Percentiles rank a stretch among this genome's conserved stretches.
Conservation (phyloP, 2,329 filamentous ascomycete species). For the Spiromastix sp. region DNA sequence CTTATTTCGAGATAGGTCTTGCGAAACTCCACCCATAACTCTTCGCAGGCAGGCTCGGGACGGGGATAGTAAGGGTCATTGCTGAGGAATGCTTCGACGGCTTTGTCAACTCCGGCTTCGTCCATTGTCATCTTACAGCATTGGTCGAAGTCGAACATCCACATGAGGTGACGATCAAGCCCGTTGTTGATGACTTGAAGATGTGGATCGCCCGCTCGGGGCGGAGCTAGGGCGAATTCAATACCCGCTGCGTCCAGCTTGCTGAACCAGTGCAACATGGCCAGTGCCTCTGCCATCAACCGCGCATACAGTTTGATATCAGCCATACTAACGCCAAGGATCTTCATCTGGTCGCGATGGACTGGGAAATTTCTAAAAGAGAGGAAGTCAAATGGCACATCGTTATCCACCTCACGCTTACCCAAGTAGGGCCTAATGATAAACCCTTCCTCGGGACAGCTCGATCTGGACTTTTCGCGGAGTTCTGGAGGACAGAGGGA, state of each 20-base stretch:
- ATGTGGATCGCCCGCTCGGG: not conserved
- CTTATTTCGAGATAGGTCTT: slow-evolving; percentile 17
- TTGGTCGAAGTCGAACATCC: slow-evolving; percentile 42
- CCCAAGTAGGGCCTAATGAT: too few relatives aligned
- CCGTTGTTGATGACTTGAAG: slow-evolving; percentile 7
- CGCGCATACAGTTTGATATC: slow-evolving; percentile 26
- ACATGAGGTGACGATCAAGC: slow-evolving; percentile 29
- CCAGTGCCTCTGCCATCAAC: slow-evolving; percentile 41
- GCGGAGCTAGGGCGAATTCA: slow-evolving; percentile 42
- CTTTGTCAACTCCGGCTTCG: slow-evolving; percentile 29
- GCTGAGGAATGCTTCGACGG: slow-evolving; percentile 34
- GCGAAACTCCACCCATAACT: slow-evolving; percentile 20
- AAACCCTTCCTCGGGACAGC: too few relatives aligned
- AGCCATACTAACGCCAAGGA: slow-evolving; percentile 24
- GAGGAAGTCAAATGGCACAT: too few relatives aligned
- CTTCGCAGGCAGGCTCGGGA: slow-evolving; percentile 19
- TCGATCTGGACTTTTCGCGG: too few relatives aligned
- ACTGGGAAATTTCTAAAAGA: slow-evolving; percentile 41
- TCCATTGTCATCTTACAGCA: slow-evolving; percentile 30
- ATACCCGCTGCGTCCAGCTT: slow-evolving; percentile 43
- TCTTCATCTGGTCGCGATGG: slow-evolving; percentile 41
- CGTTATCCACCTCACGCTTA: too few relatives aligned
- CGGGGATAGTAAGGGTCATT: slow-evolving; percentile 46
- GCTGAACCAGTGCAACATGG: slow-evolving; percentile 41
- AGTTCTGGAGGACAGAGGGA: too few relatives aligned